Base-by-base conservation (phyloP, 371 early-diverging fungal species). In the Spraguea lophii region DNA sequence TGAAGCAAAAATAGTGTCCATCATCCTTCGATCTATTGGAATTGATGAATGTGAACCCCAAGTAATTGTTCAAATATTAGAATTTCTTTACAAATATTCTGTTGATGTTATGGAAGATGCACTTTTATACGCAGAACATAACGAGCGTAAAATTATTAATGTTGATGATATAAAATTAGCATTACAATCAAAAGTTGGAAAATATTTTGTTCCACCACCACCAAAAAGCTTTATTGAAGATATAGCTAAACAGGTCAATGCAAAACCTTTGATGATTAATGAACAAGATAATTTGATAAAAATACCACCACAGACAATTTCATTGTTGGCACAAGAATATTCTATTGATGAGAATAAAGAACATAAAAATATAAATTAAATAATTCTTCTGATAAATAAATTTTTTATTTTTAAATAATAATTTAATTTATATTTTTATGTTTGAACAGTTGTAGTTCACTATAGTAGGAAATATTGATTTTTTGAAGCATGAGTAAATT, bases 31-130 rank as follows among this genome's bases (percentile, higher is more conserved):
- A 58, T 80, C 87, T 1, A 74, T 83, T 22, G 90, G 84, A 7
- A 80, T 97, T 15, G 80, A 84, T 46, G 89, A 91, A 51, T 88
- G 83, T 63, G 90, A 91, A 61, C 89, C 90, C 7, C 80, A 83
- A 66, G 93, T 93, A 4, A 80, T 91, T 32, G 81, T 83, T 48
- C 90, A 89, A 68, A 71, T 94, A 40, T 73, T 91, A 13, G 94
- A 97, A 74, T 88, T 91, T 65, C 79, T 80, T 16, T 83, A 88
- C 69, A 87, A 86, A 42, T 91, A 92, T 64, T 80, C 88, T 0
- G 76, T 80, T 1, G 92, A 89, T 57, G 80, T 90, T 15, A 74
- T 95, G 22, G 81, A 82, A 55, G 94, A 94, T 66, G 84, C 94
- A 2, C 73, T 80, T 38, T 63, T 83, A 6, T 91, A 85, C 70